These are phyloP conservation scores for Cercospora sp. DNA, from an alignment of 2,329 filamentous ascomycete species.

Conservation along the genomic window DNA sequence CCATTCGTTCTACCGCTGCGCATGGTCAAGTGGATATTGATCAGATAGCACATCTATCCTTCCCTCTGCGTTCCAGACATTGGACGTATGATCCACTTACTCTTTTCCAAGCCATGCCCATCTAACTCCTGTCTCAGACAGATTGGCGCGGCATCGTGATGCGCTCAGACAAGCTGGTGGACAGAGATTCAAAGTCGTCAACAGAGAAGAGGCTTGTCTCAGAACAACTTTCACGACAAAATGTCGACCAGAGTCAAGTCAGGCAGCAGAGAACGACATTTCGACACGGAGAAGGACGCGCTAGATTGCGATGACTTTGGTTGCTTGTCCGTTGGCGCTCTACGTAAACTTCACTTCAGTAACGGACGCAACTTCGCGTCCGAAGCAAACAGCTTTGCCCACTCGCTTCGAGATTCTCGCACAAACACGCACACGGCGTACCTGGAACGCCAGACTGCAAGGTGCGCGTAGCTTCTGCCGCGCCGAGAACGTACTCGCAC, in stretches of 20 bases:
- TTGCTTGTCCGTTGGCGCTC: background rate
- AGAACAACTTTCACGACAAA: background rate
- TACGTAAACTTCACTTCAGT: background rate
- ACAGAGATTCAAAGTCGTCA: background rate
- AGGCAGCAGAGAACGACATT: background rate
- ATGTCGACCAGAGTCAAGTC: background rate
- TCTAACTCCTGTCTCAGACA: background rate
- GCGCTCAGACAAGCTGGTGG: background rate
- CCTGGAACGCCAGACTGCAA: background rate
- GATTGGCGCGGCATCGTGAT: background rate
- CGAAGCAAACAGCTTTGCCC: background rate
- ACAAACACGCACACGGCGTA: background rate
- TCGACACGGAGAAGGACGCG: background rate
- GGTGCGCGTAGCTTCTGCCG: background rate
- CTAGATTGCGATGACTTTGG: background rate
- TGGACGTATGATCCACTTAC: background rate
- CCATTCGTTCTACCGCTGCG: slow-evolving; percentile 33
- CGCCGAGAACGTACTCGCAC: background rate
- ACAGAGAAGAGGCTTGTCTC: background rate
- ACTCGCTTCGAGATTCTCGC: background rate
- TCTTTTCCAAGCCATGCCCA: background rate
- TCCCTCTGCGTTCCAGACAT: background rate
- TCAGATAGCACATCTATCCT: background rate
- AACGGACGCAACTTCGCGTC: background rate
- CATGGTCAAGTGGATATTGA: slow-evolving; percentile 31